A percentile compares a stretch with the other conserved stretches of the same genome.
These are phyloP conservation scores for Verbena officinalis DNA, from an alignment of 257 asterid species.

Conservation along the genomic window DNA sequence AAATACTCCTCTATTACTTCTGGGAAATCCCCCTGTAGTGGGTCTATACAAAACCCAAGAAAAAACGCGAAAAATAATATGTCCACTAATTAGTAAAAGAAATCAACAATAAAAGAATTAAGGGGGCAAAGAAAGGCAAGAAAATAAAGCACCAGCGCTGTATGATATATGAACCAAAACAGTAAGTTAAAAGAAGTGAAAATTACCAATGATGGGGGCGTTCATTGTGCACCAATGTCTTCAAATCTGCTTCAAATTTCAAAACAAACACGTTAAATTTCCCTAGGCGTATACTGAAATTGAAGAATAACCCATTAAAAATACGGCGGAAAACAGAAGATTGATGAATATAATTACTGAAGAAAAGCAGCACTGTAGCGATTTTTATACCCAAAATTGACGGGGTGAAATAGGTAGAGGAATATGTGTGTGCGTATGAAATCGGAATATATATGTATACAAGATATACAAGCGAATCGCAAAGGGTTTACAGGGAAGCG, in stretches of 20 bases:
- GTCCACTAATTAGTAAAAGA: background rate
- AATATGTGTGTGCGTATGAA: background rate
- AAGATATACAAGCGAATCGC: background rate
- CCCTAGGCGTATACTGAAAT: background rate
- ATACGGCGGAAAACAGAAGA: background rate
- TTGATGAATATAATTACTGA: background rate
- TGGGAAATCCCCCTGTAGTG: slow-evolving; percentile 92
- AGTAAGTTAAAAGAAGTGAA: background rate
- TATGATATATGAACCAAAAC: background rate
- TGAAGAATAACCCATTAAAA: background rate
- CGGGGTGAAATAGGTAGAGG: background rate
- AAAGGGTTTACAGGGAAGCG: slow-evolving; percentile 24
- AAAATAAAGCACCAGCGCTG: background rate
- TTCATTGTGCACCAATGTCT: slow-evolving; percentile 42
- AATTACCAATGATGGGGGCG: slow-evolving; percentile 64
- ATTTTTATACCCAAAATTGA: slow-evolving; percentile 1
- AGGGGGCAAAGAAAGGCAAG: background rate
- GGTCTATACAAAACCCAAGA: slow-evolving; percentile 52
- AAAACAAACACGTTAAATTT: background rate
- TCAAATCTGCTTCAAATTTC: background rate
- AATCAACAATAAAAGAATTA: background rate
- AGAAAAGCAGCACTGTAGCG: background rate
- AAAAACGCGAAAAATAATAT: background rate
- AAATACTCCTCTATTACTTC: slow-evolving; percentile 90
- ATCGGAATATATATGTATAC: background rate